Base-by-base conservation (phyloP, 2,329 filamentous ascomycete genomes). In the Arthrobotrys sinensis region DNA sequence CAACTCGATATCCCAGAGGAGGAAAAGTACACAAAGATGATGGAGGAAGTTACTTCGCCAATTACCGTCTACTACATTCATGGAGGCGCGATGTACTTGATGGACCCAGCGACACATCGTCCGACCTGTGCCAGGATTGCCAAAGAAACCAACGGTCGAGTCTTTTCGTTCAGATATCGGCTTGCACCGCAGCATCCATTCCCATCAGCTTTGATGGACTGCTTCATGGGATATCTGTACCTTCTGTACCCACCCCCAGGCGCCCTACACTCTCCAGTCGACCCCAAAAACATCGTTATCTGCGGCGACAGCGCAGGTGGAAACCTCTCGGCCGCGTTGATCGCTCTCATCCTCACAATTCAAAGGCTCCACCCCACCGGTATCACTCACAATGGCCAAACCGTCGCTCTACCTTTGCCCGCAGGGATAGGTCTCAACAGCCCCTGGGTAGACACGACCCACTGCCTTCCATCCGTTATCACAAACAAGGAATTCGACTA, bases 221-320 rank as follows among this genome's bases (percentile, higher is more conserved):
- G 89, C 0, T 84, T 95, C 8, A 86, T 91, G 36, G 90, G 91
- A 0, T 96, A 95, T 82, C 86, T 96, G 40, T 89, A 88, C 0
- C 86, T 94, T 5, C 86, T 96, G 0, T 91, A 93, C 81, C 93
- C 93, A 11, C 91, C 91, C 0, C 86, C 88, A 0, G 91, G 87
- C 16, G 88, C 92, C 0, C 87, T 90, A 52, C 92, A 96, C 83
- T 86, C 87, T 12, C 85, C 92, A 1, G 88, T 95, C 0, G 85
- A 86, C 4, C 87, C 93, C 0, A 85, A 86, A 48, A 86, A 93
- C 69, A 90, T 96, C 48, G 89, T 94, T 8, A 86, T 96, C 80
- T 87, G 88, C 1, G 93, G 93, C 45, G 93, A 96, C 82, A 91
- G 89, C 72, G 92, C 93, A 2, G 93, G 93, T 12, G 93, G 91